Conservation (phyloP, 1,139 yeast species). For the Nakaseomyces kungkrabaensis region DNA sequence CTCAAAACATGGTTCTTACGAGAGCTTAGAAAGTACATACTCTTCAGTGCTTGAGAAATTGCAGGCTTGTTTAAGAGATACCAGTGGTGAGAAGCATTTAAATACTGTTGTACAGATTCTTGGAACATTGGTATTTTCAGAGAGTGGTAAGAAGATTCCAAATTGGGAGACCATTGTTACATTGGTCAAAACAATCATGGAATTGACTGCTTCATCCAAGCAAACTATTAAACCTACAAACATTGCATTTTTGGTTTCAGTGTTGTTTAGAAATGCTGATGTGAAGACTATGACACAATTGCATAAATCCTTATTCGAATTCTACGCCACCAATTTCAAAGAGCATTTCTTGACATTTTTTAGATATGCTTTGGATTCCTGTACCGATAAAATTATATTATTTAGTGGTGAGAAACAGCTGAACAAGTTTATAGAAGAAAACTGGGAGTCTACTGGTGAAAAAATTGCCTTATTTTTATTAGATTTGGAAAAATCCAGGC, state of each 20-base stretch:
- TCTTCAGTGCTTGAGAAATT: neutral
- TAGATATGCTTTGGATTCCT: conserved; percentile 36
- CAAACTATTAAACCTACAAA: conserved; percentile 19
- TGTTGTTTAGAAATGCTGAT: conserved; percentile 52
- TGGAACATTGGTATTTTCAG: conserved; percentile 47
- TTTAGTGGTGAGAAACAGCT: conserved; percentile 38
- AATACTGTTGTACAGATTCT: conserved; percentile 25
- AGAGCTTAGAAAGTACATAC: conserved; percentile 43
- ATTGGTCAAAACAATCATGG: conserved; percentile 10
- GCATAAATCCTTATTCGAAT: conserved; percentile 38
- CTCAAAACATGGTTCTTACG: conserved; percentile 52
- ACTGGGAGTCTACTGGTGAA: conserved; percentile 30
- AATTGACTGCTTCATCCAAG: neutral
- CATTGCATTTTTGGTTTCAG: conserved; percentile 33
- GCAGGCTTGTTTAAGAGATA: conserved; percentile 16
- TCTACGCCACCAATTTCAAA: conserved; percentile 30
- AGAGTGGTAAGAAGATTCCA: conserved; percentile 53
- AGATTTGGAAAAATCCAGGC: conserved; percentile 25
- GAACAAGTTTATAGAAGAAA: conserved; percentile 40
- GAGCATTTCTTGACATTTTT: conserved; percentile 40
- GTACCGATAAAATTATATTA: conserved; percentile 38
- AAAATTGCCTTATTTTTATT: conserved; percentile 40
- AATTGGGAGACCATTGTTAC: conserved; percentile 28
- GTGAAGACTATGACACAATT: conserved; percentile 39
- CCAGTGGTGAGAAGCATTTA: conserved; percentile 5